phyloP scores from a whole-genome alignment of 257 asterid species.

The Solanum rostratum region DNA sequence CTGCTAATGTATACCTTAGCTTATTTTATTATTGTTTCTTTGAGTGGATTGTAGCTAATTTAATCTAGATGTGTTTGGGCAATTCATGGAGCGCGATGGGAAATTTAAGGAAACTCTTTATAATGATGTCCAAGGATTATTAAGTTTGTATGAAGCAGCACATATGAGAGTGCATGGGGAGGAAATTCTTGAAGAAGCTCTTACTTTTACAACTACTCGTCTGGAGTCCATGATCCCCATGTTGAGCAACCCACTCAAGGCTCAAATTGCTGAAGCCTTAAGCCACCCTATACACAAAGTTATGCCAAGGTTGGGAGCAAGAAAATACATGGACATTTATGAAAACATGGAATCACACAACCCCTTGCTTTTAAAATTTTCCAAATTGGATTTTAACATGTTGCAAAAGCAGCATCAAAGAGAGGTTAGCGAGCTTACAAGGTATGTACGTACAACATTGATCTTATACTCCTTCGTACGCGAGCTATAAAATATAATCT shows the following conservation, averaged over 20 bases:
- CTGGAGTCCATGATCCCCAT: neutral
- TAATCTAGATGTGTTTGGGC: neutral
- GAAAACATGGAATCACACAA: conserved; percentile 3
- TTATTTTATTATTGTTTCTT: too few relatives aligned
- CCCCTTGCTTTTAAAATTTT: neutral
- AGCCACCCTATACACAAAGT: conserved; percentile 7
- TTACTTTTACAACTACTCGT: neutral
- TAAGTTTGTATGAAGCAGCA: neutral
- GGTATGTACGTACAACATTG: neutral
- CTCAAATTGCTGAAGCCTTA: conserved; percentile 7
- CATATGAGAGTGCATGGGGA: neutral
- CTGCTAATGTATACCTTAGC: too few relatives aligned
- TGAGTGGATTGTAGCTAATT: too few relatives aligned
- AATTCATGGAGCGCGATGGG: neutral
- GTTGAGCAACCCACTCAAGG: neutral
- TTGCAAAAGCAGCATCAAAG: conserved; percentile 10
- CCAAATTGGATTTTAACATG: conserved; percentile 18
- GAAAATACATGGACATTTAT: conserved; percentile 10
- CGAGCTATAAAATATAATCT: neutral
- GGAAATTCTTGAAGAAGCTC: neutral
- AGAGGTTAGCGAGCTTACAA: neutral
- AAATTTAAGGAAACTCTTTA: neutral
- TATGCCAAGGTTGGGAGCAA: conserved; percentile 8
- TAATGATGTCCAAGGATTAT: neutral
- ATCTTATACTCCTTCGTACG: neutral